Conservation (phyloP, 1,139 yeast species). For the Geotrichum carabidarum region DNA sequence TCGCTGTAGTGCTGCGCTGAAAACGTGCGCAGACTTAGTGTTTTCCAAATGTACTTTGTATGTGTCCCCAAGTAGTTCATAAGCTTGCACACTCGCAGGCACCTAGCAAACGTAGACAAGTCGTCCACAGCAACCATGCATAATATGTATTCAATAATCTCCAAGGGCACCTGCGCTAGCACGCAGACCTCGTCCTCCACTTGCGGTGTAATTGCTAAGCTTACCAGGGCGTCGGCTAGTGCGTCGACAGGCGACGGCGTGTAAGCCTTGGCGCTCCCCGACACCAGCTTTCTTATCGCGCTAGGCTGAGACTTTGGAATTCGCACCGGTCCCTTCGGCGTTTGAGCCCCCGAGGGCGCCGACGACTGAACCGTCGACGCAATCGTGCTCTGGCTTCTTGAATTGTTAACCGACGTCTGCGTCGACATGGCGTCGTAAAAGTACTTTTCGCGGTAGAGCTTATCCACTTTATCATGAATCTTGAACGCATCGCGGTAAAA, state of each 20-base stretch:
- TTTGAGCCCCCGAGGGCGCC: neutral
- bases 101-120: constrained; percentile 64
- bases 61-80: constrained; percentile 60
- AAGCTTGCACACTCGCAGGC: constrained; percentile 58
- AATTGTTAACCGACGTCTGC: constrained; percentile 1
- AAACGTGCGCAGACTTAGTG: constrained; percentile 52
- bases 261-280: neutral
- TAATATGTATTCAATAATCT: constrained; percentile 54
- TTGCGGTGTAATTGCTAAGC: constrained; percentile 38
- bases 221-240: neutral
- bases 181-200: constrained; percentile 48
- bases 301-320: neutral
- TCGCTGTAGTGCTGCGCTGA: constrained; percentile 45
- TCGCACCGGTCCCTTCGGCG: neutral
- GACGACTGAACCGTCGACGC: neutral
- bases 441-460: constrained; percentile 54
- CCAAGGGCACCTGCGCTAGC: constrained; percentile 57
- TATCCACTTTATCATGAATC: constrained; percentile 55
- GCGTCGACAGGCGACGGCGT: neutral
- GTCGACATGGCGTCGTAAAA: constrained; percentile 22
- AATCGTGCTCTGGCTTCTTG: neutral
- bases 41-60: constrained; percentile 52
- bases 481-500: constrained; percentile 69
- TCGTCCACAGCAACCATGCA: constrained; percentile 45
- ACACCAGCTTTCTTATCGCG: neutral